Percentiles rank a stretch among this genome's conserved stretches.
Evolutionary conservation across 805 yeast species (phyloP).

Genomic region (Hanseniaspora singularis): DNA sequence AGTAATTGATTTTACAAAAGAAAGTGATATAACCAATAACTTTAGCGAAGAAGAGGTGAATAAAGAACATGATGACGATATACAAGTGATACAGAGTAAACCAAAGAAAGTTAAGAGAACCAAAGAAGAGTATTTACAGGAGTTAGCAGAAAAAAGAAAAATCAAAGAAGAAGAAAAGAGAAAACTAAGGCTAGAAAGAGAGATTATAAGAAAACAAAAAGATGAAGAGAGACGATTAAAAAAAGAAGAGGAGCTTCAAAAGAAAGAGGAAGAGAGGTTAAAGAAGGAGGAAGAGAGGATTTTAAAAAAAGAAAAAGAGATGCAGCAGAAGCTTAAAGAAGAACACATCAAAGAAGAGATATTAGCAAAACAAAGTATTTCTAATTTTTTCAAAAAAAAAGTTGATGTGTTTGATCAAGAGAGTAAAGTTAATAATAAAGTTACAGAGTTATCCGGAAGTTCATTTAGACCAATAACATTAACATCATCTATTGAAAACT

Average conservation of each 20-base stretch:
- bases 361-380: slow-evolving; percentile 27
- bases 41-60: too few species aligned
- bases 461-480: slow-evolving; percentile 17
- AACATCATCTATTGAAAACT: slow-evolving; percentile 16
- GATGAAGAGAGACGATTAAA: slow-evolving; percentile 16
- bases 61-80: slow-evolving; percentile 22
- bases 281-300: slow-evolving; percentile 22
- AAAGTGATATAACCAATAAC: too few species aligned
- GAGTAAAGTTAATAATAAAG: slow-evolving; percentile 19
- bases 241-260: slow-evolving; percentile 1
- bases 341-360: slow-evolving; percentile 21
- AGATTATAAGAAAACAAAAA: slow-evolving; percentile 17
- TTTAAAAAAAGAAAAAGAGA: slow-evolving; percentile 22
- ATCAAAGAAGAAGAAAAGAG: slow-evolving; percentile 21
- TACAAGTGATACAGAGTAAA: slow-evolving; percentile 29
- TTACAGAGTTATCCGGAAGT: slow-evolving; percentile 27
- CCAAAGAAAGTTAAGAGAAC: slow-evolving; percentile 17
- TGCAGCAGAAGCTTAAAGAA: slow-evolving; percentile 21
- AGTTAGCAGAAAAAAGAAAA: slow-evolving; percentile 18
- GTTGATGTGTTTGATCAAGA: slow-evolving; percentile 17
- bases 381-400: slow-evolving; percentile 29
- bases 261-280: slow-evolving; percentile 12
- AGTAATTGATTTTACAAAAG: too few species aligned
- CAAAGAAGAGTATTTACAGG: slow-evolving; percentile 20
- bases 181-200: slow-evolving; percentile 21